Conservation (phyloP, 2,329 filamentous ascomycete genomes). For the Neocucurbitaria cava region DNA sequence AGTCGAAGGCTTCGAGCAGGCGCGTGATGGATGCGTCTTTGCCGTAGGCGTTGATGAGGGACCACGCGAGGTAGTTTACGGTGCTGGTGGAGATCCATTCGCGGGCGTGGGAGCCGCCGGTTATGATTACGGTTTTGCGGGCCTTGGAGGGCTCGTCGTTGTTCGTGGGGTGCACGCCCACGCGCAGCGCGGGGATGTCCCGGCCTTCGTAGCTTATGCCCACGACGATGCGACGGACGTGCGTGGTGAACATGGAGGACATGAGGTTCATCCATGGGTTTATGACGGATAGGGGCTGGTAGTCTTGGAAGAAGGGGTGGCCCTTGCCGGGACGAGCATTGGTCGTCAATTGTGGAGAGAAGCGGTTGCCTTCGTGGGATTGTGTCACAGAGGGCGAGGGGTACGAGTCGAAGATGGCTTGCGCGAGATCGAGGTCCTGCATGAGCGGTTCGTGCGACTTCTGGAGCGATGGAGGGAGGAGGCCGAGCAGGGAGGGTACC, state of each 20-base stretch:
- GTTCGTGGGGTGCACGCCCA: constrained; percentile 68
- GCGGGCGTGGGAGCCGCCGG: constrained; percentile 87
- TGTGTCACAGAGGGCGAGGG: constrained; percentile 56
- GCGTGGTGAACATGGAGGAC: constrained; percentile 85
- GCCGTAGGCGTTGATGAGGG: constrained; percentile 81
- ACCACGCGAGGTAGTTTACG: constrained; percentile 89
- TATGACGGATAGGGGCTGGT: constrained; percentile 85
- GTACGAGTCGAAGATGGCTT: constrained; percentile 78
- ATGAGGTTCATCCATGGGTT: constrained; percentile 91
- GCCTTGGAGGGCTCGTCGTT: constrained; percentile 54
- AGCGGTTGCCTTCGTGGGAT: constrained; percentile 33
- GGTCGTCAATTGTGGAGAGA: constrained; percentile 35
- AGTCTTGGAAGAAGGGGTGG: constrained; percentile 84
- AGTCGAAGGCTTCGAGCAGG: constrained; percentile 83
- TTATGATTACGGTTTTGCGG: constrained; percentile 80
- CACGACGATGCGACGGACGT: constrained; percentile 75
- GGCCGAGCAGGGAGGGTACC: constrained; percentile 76
- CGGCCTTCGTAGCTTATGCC: constrained; percentile 89
- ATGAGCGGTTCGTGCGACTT: constrained; percentile 77
- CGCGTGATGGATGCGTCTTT: constrained; percentile 74
- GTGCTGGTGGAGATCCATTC: constrained; percentile 97
- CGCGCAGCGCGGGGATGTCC: constrained; percentile 80
- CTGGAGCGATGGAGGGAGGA: constrained; percentile 78
- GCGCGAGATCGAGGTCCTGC: constrained; percentile 71
- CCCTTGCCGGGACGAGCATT: constrained; percentile 56